A percentile compares a stretch with the other conserved stretches of the same genome.
Conservation (phyloP, 345 rosid genomes). For the Luvunga scandens region DNA sequence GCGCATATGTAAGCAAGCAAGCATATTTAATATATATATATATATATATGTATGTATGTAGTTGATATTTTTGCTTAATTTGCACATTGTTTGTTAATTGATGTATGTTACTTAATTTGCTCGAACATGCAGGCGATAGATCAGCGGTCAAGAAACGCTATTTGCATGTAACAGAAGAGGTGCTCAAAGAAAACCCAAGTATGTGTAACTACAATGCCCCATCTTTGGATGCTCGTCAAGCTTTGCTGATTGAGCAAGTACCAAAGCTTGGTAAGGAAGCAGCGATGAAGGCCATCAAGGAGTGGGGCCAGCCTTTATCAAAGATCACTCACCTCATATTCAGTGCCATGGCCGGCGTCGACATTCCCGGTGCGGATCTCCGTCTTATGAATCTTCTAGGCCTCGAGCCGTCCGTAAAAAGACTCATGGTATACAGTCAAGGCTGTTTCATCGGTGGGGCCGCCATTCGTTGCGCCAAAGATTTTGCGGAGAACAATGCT, state of each 20-base stretch:
- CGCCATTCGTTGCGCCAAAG: background rate
- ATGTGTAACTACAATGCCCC: constrained; percentile 20
- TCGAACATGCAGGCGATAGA: constrained; percentile 24
- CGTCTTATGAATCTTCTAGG: constrained; percentile 39
- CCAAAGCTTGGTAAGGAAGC: constrained; percentile 40
- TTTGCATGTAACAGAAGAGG: constrained; percentile 22
- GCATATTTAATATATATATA: too few relatives aligned
- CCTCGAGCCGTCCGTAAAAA: constrained; percentile 30
- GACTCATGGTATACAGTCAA: constrained; percentile 34
- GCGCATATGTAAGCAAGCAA: constrained; percentile 29
- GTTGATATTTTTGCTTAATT: too few relatives aligned
- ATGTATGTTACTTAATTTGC: background rate
- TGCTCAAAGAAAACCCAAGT: background rate
- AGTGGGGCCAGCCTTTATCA: constrained; percentile 32
- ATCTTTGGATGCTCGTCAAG: constrained; percentile 32
- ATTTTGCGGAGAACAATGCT: background rate
- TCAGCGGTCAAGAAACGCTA: constrained; percentile 21
- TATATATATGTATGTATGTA: too few relatives aligned
- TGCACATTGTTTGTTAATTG: too few relatives aligned
- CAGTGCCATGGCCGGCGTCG: constrained; percentile 30
- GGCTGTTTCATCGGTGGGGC: constrained; percentile 24
- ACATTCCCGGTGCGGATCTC: constrained; percentile 42
- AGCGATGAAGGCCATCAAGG: constrained; percentile 18
- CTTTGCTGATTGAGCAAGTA: constrained; percentile 23
- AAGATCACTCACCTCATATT: constrained; percentile 39